Evolutionary conservation across 2,329 filamentous ascomycete genomes (phyloP).

Genomic region (Pseudocercospora musae): DNA sequence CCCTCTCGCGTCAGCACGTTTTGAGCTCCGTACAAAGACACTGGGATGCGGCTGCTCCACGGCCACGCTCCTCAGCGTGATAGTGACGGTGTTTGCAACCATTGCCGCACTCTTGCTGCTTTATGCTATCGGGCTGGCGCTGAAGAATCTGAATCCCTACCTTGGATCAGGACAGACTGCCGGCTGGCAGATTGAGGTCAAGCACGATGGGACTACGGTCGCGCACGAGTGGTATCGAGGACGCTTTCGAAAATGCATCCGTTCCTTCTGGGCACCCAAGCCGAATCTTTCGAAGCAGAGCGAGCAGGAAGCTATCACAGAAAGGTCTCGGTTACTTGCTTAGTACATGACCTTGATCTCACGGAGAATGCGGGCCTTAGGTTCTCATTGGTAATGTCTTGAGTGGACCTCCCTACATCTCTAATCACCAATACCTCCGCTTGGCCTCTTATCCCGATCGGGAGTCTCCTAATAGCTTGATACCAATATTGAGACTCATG

Average conservation of each 20-base stretch:
- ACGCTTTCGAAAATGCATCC: constrained; percentile 14
- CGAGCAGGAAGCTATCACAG: constrained; percentile 38
- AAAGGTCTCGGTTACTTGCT: constrained; percentile 32
- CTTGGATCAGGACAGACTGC: constrained; percentile 30
- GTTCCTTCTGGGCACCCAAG: constrained; percentile 5
- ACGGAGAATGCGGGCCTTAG: background rate
- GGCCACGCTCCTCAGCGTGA: constrained; percentile 43
- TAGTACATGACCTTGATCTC: background rate
- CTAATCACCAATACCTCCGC: background rate
- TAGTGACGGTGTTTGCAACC: constrained; percentile 44
- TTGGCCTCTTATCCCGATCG: background rate
- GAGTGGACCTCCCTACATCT: no score
- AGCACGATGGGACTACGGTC: constrained; percentile 26
- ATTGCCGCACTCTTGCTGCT: constrained; percentile 39
- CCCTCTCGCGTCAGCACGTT: constrained; percentile 42
- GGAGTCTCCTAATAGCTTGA: no score
- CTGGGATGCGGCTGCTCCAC: constrained; percentile 48
- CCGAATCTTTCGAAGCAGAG: constrained; percentile 28
- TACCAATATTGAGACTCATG: background rate
- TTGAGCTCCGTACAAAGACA: constrained; percentile 44
- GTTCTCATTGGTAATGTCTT: no score
- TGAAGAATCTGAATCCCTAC: constrained; percentile 24
- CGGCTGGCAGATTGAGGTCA: constrained; percentile 32
- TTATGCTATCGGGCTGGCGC: constrained; percentile 26
- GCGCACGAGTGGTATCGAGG: constrained; percentile 25